These are phyloP conservation scores for Fusarium sp. DNA, from an alignment of 2,329 filamentous ascomycete genomes.

Conservation along the genomic window DNA sequence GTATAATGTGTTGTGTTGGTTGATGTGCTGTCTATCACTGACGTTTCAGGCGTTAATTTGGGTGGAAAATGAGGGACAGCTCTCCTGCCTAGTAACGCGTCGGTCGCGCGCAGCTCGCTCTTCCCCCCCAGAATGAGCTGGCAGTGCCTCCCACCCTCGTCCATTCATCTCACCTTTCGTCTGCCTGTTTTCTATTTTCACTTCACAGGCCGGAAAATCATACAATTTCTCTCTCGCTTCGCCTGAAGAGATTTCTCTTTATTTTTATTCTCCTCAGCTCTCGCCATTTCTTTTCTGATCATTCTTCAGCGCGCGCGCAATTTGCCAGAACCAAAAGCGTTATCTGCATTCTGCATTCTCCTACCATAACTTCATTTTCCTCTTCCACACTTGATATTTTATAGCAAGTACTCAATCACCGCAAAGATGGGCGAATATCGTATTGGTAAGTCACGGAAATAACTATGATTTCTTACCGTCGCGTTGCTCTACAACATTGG, in stretches of 20 bases:
- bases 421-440: constrained; percentile 61
- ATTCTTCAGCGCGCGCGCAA: constrained; percentile 6
- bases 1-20: neutral
- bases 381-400: constrained; percentile 19
- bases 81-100: constrained; percentile 42
- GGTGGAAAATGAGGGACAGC: constrained; percentile 7
- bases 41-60: constrained; percentile 13
- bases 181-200: constrained; percentile 25
- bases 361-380: constrained; percentile 23
- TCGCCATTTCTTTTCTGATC: neutral
- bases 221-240: constrained; percentile 8
- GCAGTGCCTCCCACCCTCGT: constrained; percentile 30
- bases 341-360: constrained; percentile 3
- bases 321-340: constrained; percentile 15
- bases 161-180: constrained; percentile 38
- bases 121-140: constrained; percentile 22
- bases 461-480: neutral
- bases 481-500: constrained; percentile 3
- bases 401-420: constrained; percentile 7
- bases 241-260: neutral
- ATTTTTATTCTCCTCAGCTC: neutral
- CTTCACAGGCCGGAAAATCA: constrained; percentile 16
- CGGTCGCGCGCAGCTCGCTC: constrained; percentile 40
- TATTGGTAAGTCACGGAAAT: constrained; percentile 57
- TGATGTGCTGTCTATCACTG: constrained; percentile 5